Conservation (phyloP, 805 yeast genomes). For the Candida ovalis region DNA sequence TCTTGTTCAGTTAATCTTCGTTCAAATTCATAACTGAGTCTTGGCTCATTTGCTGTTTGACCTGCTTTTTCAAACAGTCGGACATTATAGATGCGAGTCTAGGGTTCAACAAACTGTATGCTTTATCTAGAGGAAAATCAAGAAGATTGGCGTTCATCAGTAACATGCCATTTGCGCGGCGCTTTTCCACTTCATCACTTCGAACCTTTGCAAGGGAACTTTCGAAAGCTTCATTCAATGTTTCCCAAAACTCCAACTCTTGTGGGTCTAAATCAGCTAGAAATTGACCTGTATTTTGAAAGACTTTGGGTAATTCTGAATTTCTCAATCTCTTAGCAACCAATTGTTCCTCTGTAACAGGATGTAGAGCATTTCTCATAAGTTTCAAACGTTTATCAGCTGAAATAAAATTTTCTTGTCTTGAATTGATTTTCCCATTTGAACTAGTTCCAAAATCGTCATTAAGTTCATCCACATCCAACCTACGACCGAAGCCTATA, state of each 20-base stretch:
- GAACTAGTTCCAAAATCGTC: not conserved
- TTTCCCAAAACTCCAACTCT: slow-evolving; percentile 31
- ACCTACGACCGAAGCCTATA: not conserved
- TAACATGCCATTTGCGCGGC: slow-evolving; percentile 3
- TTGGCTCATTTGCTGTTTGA: slow-evolving; percentile 14
- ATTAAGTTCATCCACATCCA: not conserved
- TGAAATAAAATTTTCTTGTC: slow-evolving; percentile 10
- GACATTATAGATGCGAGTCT: slow-evolving; percentile 15
- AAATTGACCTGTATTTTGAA: slow-evolving; percentile 27
- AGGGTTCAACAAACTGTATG: slow-evolving; percentile 14
- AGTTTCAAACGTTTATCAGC: slow-evolving; percentile 23
- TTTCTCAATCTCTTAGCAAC: slow-evolving; percentile 18
- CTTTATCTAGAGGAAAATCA: slow-evolving; percentile 20
- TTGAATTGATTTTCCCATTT: not conserved
- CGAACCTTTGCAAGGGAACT: slow-evolving; percentile 21
- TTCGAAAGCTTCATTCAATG: slow-evolving; percentile 32
- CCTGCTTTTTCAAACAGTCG: slow-evolving; percentile 14
- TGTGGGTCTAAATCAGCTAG: slow-evolving; percentile 25
- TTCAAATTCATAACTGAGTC: slow-evolving; percentile 7
- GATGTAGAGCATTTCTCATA: slow-evolving; percentile 27
- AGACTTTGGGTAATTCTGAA: slow-evolving; percentile 25
- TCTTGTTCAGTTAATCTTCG: not conserved
- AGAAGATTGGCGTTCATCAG: slow-evolving; percentile 10
- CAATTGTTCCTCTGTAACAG: slow-evolving; percentile 23
- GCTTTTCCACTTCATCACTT: slow-evolving; percentile 7